Evolutionary conservation across 169 alveolate species (phyloP).

Genomic region (Plasmodium vivax): DNA sequence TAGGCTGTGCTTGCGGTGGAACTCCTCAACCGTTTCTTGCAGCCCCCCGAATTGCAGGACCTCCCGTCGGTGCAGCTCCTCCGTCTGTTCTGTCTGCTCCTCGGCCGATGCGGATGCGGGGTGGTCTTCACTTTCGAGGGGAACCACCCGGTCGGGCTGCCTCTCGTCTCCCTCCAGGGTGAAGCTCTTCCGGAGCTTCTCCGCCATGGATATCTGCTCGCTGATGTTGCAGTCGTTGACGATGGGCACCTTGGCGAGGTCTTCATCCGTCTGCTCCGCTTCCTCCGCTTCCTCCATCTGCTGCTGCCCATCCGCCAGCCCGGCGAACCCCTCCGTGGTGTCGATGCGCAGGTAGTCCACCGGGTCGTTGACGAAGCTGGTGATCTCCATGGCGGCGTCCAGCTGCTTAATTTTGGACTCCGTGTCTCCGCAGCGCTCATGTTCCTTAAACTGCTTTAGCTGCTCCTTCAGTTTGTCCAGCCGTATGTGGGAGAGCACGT

Average conservation of each 20-base stretch:
- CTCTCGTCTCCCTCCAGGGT: slow-evolving; percentile 27
- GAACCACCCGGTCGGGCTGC: slow-evolving; percentile 1
- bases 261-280: not conserved
- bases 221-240: slow-evolving; percentile 31
- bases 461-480: slow-evolving; percentile 34
- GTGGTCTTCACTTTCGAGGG: not conserved
- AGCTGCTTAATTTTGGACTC: slow-evolving; percentile 55
- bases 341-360: slow-evolving; percentile 46
- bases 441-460: slow-evolving; percentile 34
- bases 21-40: slow-evolving; percentile 53
- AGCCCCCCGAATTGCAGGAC: slow-evolving; percentile 31
- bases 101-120: not conserved
- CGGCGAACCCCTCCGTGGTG: not conserved
- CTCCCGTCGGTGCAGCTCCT: slow-evolving; percentile 17
- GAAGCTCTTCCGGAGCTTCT: slow-evolving; percentile 10
- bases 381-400: slow-evolving; percentile 54
- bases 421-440: slow-evolving; percentile 24
- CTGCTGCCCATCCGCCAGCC: not conserved
- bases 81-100: slow-evolving; percentile 11
- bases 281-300: slow-evolving; percentile 1
- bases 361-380: slow-evolving; percentile 43
- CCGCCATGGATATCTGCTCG: slow-evolving; percentile 61
- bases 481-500: slow-evolving; percentile 19
- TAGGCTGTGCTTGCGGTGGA: slow-evolving; percentile 31
- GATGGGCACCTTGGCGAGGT: slow-evolving; percentile 27